These are phyloP conservation scores for bread wheat (Triticum aestivum) DNA, from an alignment of 176 grass and related monocot genomes.

Conservation along the genomic window DNA sequence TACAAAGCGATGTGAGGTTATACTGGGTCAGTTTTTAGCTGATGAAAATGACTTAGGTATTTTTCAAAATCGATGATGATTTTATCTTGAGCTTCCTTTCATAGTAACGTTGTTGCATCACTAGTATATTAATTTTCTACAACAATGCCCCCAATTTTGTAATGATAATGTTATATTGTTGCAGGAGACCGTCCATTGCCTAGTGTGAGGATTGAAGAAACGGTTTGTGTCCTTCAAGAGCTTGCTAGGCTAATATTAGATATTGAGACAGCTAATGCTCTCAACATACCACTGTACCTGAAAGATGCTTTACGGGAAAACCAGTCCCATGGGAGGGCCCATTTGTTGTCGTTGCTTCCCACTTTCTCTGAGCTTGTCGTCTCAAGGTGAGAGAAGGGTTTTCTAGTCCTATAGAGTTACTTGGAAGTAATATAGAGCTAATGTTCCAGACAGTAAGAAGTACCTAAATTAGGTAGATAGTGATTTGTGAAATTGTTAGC, in stretches of 20 bases:
- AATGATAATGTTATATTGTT: constrained; percentile 39
- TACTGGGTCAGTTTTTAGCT: constrained; percentile 85
- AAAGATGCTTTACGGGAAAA: constrained; percentile 58
- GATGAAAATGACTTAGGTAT: constrained; percentile 94
- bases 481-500: background rate
- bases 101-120: constrained; percentile 16
- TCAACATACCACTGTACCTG: constrained; percentile 62
- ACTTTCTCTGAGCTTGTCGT: constrained; percentile 87
- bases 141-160: constrained; percentile 20
- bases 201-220: constrained; percentile 79
- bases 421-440: background rate
- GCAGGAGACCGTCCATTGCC: constrained; percentile 83
- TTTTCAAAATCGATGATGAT: constrained; percentile 21
- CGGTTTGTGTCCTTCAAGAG: constrained; percentile 83
- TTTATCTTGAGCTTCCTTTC: constrained; percentile 16
- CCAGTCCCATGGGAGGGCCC: constrained; percentile 48
- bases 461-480: background rate
- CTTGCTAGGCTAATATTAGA: constrained; percentile 84
- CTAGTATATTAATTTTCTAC: background rate
- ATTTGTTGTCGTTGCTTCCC: constrained; percentile 90
- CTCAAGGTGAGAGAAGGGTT: constrained; percentile 75
- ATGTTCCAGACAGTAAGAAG: background rate
- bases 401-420: background rate
- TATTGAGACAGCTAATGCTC: constrained; percentile 54
- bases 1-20: constrained; percentile 79